Evolutionary conservation across 768 basidiomycete genomes (phyloP).

Genomic region (Tulasnella calospora): DNA sequence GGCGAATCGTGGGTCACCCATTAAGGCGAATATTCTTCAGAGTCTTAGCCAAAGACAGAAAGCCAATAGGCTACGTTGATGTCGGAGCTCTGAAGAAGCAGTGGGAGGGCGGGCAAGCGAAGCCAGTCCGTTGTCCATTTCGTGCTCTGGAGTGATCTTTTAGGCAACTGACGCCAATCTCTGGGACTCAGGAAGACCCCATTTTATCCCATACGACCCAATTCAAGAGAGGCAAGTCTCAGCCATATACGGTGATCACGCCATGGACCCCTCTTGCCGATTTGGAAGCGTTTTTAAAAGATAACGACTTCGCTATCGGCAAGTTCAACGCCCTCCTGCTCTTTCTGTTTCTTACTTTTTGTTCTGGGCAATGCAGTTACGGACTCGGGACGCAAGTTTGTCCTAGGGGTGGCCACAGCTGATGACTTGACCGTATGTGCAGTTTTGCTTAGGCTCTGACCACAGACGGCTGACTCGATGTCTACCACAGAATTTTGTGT

Average conservation of each 20-base stretch:
- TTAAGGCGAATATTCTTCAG: slow-evolving; percentile 39
- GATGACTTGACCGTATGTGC: slow-evolving; percentile 58
- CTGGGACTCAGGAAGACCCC: slow-evolving; percentile 54
- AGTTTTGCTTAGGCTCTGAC: neutral
- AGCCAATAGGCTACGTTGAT: slow-evolving; percentile 80
- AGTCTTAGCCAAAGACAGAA: slow-evolving; percentile 65
- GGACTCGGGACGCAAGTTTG: slow-evolving; percentile 74
- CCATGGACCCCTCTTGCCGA: slow-evolving; percentile 73
- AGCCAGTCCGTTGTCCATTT: slow-evolving; percentile 53
- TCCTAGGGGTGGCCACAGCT: slow-evolving; percentile 70
- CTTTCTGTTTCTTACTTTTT: neutral
- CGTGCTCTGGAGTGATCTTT: slow-evolving; percentile 14
- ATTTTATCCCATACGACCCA: slow-evolving; percentile 65
- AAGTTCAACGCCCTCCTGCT: slow-evolving; percentile 28
- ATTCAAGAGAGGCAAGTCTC: slow-evolving; percentile 56
- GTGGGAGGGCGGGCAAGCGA: slow-evolving; percentile 69
- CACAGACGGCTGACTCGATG: neutral
- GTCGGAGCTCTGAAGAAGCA: slow-evolving; percentile 66
- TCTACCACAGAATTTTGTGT: neutral
- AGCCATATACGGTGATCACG: slow-evolving; percentile 75
- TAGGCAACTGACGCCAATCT: neutral
- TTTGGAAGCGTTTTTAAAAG: slow-evolving; percentile 70
- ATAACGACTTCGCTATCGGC: slow-evolving; percentile 76
- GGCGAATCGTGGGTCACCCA: slow-evolving; percentile 26
- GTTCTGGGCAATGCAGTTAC: slow-evolving; percentile 55